Evolutionary conservation across 176 grass and related monocot species (phyloP), one percentile per base, ranked within the genome.

Genomic region (Tillandsia leiboldiana): DNA sequence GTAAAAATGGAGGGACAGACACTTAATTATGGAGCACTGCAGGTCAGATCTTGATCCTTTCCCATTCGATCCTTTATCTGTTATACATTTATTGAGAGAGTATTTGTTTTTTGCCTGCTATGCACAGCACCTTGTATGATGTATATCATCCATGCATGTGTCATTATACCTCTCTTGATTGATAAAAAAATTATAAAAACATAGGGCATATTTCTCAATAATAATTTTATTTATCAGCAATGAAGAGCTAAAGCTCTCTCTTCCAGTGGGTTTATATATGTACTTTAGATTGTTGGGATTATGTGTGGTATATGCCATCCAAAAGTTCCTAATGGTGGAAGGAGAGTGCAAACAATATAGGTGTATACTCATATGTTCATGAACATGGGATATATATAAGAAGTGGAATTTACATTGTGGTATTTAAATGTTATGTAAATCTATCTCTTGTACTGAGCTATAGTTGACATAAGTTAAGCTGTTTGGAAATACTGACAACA

Each of bases 1-100:
- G 62, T 53, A 76, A 77, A 64, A 28, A 42, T 56, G 48, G 63
- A 33, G 72, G 71, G 58, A 79, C 63, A 24, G 49, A 28, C 18
- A 72, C 64, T 64, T 42, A 70, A 24, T 67, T 70, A 42, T 64
- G 68, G 78, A 84, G 51, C 77, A 73, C 51, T 73, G 75, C 67
- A 87, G 87, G 87, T 96, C 67, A 80, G 91, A 90, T 85, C 76
- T 80, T 84, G 52, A 78, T 73, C 70, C 65, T 68, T 70, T 54
- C 70, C 49, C 5, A 76, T 53, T 65, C 76, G 49, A 52, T 72
- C 24, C 64, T 62, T 71, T 80, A 51, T 70, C 80, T 62, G 71
- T 66, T 75, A 82, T 65, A 56, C 71, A 76, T 81, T 77, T 77
- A 69, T 70, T 63, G 58, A 51, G 48, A 73, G 58, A 70, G 75